These are phyloP conservation scores for Haplosporangium sp. DNA, from an alignment of 371 early-diverging fungal species.

Conservation along the genomic window DNA sequence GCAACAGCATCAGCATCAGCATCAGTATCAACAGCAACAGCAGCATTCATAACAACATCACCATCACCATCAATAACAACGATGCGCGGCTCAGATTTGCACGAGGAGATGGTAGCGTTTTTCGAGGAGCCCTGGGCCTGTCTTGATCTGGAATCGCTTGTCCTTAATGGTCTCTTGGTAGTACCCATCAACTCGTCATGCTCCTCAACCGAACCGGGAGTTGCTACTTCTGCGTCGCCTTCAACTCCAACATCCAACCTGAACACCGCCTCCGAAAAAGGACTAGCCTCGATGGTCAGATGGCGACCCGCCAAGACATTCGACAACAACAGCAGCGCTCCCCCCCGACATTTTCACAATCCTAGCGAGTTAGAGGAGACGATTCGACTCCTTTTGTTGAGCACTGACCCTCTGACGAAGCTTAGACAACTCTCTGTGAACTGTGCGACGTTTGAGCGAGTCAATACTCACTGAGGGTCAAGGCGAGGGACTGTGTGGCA, in stretches of 20 bases:
- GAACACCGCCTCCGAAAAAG: too few relatives aligned
- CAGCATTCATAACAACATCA: neutral
- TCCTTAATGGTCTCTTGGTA: constrained; percentile 5
- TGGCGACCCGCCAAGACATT: neutral
- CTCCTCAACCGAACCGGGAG: too few relatives aligned
- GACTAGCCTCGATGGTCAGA: too few relatives aligned
- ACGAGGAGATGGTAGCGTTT: constrained; percentile 21
- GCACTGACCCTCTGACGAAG: constrained; percentile 4
- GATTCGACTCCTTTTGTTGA: constrained; percentile 1
- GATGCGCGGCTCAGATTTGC: neutral
- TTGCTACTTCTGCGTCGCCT: too few relatives aligned
- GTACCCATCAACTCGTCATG: neutral
- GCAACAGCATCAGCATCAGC: neutral
- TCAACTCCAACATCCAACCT: neutral
- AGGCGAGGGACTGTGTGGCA: neutral
- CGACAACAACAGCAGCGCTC: constrained; percentile 1
- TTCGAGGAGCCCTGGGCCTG: constrained; percentile 30
- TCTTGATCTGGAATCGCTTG: constrained; percentile 5
- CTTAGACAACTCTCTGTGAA: constrained; percentile 12
- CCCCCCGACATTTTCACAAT: too few relatives aligned
- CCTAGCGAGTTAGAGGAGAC: neutral
- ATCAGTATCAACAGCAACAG: neutral
- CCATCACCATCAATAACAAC: too few relatives aligned
- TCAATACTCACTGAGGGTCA: neutral
- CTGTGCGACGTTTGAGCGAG: constrained; percentile 8